phyloP scores from a whole-genome alignment of 2,329 filamentous ascomycete genomes.

The Fusarium globosum region DNA sequence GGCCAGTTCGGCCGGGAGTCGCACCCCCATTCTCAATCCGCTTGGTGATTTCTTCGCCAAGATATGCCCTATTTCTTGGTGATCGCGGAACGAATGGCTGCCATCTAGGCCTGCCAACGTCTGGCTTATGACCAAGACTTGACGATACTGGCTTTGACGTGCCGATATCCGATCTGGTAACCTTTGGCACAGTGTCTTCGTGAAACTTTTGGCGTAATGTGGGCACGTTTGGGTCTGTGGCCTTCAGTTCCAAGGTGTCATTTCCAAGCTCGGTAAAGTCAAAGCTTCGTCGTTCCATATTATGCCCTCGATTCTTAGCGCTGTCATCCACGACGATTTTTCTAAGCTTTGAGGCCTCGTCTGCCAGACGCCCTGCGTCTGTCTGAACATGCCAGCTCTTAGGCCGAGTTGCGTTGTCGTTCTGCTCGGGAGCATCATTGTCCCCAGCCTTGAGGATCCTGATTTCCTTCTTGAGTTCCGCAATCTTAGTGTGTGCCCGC shows the following conservation, averaged over 20 bases:
- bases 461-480: conserved; percentile 65
- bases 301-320: conserved; percentile 4
- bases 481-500: conserved; percentile 67
- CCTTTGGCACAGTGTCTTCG: conserved; percentile 42
- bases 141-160: conserved; percentile 22
- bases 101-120: conserved; percentile 53
- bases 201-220: conserved; percentile 52
- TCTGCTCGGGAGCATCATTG: conserved; percentile 8
- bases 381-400: conserved; percentile 47
- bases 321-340: background rate
- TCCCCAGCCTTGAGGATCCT: conserved; percentile 55
- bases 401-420: conserved; percentile 38
- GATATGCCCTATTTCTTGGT: conserved; percentile 52
- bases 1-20: conserved; percentile 35
- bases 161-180: conserved; percentile 29
- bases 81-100: conserved; percentile 56
- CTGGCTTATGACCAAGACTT: conserved; percentile 40
- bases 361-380: conserved; percentile 23
- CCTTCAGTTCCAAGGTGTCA: conserved; percentile 33
- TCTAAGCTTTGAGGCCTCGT: conserved; percentile 11
- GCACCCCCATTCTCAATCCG: conserved; percentile 47
- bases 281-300: conserved; percentile 43
- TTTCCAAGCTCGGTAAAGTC: conserved; percentile 41
- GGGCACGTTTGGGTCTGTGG: conserved; percentile 32
- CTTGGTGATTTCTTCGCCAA: conserved; percentile 49